Conservation (phyloP, 2,329 filamentous ascomycete species). For the Monascus ruber region DNA sequence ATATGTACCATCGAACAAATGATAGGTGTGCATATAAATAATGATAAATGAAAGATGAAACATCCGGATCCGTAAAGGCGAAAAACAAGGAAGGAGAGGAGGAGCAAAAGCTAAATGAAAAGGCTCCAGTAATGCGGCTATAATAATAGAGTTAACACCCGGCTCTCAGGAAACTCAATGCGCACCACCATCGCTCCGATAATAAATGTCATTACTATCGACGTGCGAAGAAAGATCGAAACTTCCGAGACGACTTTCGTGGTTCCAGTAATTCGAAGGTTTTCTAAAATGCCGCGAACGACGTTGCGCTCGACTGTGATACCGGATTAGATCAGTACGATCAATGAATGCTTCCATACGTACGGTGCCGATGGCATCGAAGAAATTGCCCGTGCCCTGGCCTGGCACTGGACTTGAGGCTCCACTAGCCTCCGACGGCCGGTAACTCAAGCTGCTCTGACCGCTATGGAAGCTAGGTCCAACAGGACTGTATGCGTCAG, state of each 20-base stretch:
- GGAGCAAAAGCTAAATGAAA: too few relatives aligned
- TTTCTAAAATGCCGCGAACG: background rate
- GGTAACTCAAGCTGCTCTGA: conserved; percentile 38
- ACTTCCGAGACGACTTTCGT: background rate
- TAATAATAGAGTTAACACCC: too few relatives aligned
- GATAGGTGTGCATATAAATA: too few relatives aligned
- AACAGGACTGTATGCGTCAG: conserved; percentile 42
- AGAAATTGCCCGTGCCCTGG: conserved; percentile 48
- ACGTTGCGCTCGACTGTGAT: conserved; percentile 1
- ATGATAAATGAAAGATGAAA: too few relatives aligned
- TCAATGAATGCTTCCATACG: conserved; percentile 96
- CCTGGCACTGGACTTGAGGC: conserved; percentile 29
- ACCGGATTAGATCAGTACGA: conserved; percentile 25
- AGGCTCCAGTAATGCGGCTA: too few relatives aligned
- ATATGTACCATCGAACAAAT: too few relatives aligned
- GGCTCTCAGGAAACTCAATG: too few relatives aligned
- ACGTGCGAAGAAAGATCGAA: background rate
- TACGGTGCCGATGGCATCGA: conserved; percentile 80
- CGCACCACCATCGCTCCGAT: background rate
- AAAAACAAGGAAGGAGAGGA: too few relatives aligned
- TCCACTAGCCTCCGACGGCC: conserved; percentile 40
- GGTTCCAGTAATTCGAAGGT: background rate
- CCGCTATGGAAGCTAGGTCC: conserved; percentile 21
- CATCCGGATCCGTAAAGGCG: too few relatives aligned
- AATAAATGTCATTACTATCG: background rate